Evolutionary conservation across 768 basidiomycete genomes (phyloP), one percentile per base, ranked within the genome.

Genomic region (Trametes villosa): DNA sequence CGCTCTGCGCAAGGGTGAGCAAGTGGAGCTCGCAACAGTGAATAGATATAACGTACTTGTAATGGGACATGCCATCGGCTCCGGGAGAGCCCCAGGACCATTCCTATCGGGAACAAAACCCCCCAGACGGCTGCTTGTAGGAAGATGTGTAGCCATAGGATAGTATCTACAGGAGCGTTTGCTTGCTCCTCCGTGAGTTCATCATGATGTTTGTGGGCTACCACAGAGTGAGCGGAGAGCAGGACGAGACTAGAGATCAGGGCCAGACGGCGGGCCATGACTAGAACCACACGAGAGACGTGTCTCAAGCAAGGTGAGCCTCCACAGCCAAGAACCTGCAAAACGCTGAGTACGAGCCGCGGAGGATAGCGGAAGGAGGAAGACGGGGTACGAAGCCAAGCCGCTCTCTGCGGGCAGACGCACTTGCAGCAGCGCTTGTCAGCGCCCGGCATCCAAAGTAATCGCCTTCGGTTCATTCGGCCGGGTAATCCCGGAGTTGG

Each of bases 31-130:
- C 5, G 17, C n/a, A n/a, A 34, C 4, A 12, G 13, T 29, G 20
- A 7, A 12, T 6, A 12, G 17, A 31, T 20, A 29, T 18, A 27
- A 68, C 80, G 38, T 50, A 88, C 91, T 76, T 96, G 95, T 5
- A 94, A 71, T 6, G 95, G 94, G 44, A 95, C 93, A 72, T 97
- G 95, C 87, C 91, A 96, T 68, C 86, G 83, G 72, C 93, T 95
- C 60, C 86, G 80, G n/a, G 85, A 75, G 17, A 92, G 75, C 18
- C 88, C 88, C 4, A 91, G 74, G 0, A 91, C 86, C 89, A 91
- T 90, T 29, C 88, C 95, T 8, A 87, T 79, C 0, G 95, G 95
- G 69, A 96, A 97, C 31, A 94, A 69, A 2, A 96, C 67, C 4
- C 92, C 93, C 95, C 95, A 96, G 5, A 91, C 86, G 9, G 81